These are phyloP conservation scores for Termitomyces sp. DNA, from an alignment of 1,284 basidiomycete genomes.

Conservation along the genomic window DNA sequence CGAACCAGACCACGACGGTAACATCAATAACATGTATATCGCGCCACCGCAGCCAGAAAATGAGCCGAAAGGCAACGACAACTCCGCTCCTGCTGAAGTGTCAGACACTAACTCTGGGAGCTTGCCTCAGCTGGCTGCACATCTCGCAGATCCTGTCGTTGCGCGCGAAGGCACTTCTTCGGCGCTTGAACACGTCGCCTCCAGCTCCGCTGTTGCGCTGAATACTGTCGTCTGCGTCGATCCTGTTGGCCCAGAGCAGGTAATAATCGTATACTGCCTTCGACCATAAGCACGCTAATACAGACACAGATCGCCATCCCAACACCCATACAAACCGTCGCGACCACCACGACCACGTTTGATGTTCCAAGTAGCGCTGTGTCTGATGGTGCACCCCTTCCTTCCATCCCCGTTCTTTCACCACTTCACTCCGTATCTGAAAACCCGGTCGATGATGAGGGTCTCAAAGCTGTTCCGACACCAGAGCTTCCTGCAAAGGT, in stretches of 20 bases:
- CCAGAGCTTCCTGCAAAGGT: no score
- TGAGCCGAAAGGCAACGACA: conserved; percentile 26
- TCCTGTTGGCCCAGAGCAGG: conserved; percentile 33
- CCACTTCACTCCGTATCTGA: neutral
- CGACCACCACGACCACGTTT: conserved; percentile 2
- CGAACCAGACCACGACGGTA: conserved; percentile 57
- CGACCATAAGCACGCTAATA: neutral
- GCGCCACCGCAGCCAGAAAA: conserved; percentile 40
- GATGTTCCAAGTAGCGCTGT: conserved; percentile 1
- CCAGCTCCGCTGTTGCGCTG: conserved; percentile 33
- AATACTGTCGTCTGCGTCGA: conserved; percentile 33
- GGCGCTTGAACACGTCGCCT: conserved; percentile 31
- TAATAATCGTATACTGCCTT: conserved; percentile 19
- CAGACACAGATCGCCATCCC: conserved; percentile 26
- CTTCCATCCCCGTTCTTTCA: neutral
- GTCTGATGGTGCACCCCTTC: neutral
- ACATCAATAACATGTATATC: conserved; percentile 68
- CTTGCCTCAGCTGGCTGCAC: conserved; percentile 28
- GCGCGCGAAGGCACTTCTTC: conserved; percentile 35
- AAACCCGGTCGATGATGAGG: neutral
- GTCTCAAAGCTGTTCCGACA: neutral
- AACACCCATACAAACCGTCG: conserved; percentile 21
- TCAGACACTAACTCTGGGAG: conserved; percentile 1
- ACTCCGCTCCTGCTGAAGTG: conserved; percentile 6
- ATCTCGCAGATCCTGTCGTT: conserved; percentile 31